Base-by-base conservation (phyloP, 768 basidiomycete species). In the Mrakia frigida region DNA sequence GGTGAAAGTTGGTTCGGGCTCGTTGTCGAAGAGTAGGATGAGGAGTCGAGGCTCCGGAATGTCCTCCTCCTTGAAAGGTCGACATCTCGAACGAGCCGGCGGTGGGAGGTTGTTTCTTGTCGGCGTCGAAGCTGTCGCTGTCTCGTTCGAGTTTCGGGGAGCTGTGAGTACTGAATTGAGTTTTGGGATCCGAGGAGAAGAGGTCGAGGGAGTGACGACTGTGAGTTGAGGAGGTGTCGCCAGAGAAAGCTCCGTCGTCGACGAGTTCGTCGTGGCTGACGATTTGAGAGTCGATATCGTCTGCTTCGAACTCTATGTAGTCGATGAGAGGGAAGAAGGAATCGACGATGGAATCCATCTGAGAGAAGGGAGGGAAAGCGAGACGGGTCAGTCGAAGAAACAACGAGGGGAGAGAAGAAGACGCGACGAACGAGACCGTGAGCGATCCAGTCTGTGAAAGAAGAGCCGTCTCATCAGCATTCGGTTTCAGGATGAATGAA, bases 301-400 rank as follows among this genome's bases (percentile, higher is more conserved):
- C 86, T 3, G 93, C 90, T 81, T 96, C 94, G 67, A 86, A 86
- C 80, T 92, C 92, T 52, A 97, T 90, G 76, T 89, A 89, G 79
- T 90, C 87, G 76, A 94, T 85, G 76, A 93, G 87, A 1, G 93
- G 93, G 82, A 94, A 93, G 84, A 95, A 95, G 0, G 92, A 90
- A 81, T 98, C 94, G 31, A 98, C 94, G 72, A 98, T 89, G 1
- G 93, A 95, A 81, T 97, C 95, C 79, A 98, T 85, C 74, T 76
- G 28, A 14, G 25, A 53, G n/a, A n/a, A 14, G 14, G 50, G 21
- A 18, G 14, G 28, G 50, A 13, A 13, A 21, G 41, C 7, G 23
- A 52, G 18, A 31, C 0, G 6, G 31, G 50, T 75, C 35, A 69
- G 67, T 25, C 41, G 33, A 50, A 11, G 33, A 14, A 50, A 21